Base-by-base conservation (phyloP, 306 rosid species). In the Acacia melanoxylon region DNA sequence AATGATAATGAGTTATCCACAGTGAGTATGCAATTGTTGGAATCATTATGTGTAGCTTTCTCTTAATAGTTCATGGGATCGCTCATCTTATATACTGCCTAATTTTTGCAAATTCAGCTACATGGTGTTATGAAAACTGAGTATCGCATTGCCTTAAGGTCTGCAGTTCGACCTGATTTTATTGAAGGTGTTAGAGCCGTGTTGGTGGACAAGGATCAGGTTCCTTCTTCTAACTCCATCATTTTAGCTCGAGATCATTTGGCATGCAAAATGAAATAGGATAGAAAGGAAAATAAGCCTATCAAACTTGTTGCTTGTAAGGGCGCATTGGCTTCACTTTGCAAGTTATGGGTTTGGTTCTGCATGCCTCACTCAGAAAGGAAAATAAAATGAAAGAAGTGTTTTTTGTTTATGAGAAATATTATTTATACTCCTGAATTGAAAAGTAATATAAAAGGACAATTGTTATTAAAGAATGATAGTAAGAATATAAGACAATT, bases 131-230 rank as follows among this genome's bases (percentile, higher is more conserved):
- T 96, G 99, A 96, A 86, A 87, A 88, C 91, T 15, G 99, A 96
- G 85, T 93, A 93, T 79, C 97, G 94, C 69, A 87, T 93, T 59
- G 99, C 99, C 62, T 44, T 96, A 74, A 88, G 97, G 85, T 93
- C 98, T 74, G 88, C 99, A 51, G 80, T 96, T 69, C 85, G 97
- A 14, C 76, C 81, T 69, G 99, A 96, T 89, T 96, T 96, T 74
- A 90, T 88, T 22, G 99, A 96, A 90, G 99, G 99, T 68, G 99
- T 96, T 42, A 90, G 99, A 24, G 99, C 99, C 27, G 92, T 93
- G 74, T 86, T 96, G 90, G 91, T 96, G 80, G 99, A 93, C 82
- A 96, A 93, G 87, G 99, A 96, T 83, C 99, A 96, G 99, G 99
- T 96, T 86, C 24, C 78, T 8, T 46, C 78, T 62, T 65, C n/a